Percentiles rank a stretch among this genome's conserved stretches.
Evolutionary conservation across 306 rosid species (phyloP).

Genomic region (Casuarina equisetifolia): DNA sequence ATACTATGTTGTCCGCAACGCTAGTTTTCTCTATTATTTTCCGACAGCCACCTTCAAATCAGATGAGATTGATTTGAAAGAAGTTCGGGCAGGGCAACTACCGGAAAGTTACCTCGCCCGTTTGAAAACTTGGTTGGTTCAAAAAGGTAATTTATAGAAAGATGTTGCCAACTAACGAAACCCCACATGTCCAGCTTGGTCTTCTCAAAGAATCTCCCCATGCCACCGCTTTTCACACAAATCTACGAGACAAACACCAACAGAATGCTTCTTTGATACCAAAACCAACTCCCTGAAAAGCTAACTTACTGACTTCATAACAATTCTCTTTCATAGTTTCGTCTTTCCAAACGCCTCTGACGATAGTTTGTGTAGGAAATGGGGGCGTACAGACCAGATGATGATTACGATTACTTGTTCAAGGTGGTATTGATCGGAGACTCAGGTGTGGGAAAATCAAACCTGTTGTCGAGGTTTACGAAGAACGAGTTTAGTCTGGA

Average conservation of each 20-base stretch:
- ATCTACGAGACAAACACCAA: background rate
- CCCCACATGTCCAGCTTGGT: constrained; percentile 33
- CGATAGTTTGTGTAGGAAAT: constrained; percentile 35
- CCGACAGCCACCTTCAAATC: no score
- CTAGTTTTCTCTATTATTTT: no score
- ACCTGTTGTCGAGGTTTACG: constrained; percentile 76
- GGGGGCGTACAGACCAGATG: constrained; percentile 82
- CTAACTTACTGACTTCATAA: background rate
- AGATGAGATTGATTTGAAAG: no score
- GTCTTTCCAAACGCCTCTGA: constrained; percentile 23
- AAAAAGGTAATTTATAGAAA: background rate
- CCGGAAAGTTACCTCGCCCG: background rate
- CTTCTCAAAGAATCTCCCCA: background rate
- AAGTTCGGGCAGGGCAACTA: background rate
- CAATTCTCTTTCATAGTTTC: constrained; percentile 18
- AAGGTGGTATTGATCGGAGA: constrained; percentile 87
- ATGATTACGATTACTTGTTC: constrained; percentile 79
- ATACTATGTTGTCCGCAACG: no score
- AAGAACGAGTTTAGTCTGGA: constrained; percentile 75
- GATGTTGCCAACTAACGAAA: constrained; percentile 9
- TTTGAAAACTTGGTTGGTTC: background rate
- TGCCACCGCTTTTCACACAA: constrained; percentile 17
- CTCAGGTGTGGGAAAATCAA: constrained; percentile 88
- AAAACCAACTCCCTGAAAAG: constrained; percentile 21
- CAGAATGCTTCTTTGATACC: background rate